Evolutionary conservation across 768 basidiomycete genomes (phyloP).

Genomic region (Pleurotus djamor): DNA sequence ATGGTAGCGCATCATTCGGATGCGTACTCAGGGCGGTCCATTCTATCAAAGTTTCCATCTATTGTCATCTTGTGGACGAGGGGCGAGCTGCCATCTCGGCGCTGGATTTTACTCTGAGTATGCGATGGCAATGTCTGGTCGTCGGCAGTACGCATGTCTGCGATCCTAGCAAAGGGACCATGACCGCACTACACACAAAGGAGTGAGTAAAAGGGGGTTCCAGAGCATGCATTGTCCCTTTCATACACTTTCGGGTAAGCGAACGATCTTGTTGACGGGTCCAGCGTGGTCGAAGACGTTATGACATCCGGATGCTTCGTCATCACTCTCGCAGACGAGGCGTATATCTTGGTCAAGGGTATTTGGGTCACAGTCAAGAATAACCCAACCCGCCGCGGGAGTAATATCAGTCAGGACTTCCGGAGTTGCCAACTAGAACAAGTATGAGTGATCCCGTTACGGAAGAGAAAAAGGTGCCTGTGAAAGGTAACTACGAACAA

Average conservation of each 20-base stretch:
- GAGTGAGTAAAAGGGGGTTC: too few species aligned
- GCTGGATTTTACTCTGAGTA: constrained; percentile 18
- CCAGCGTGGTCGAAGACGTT: constrained; percentile 35
- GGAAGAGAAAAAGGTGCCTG: background rate
- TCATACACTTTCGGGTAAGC: constrained; percentile 50
- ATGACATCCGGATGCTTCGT: constrained; percentile 27
- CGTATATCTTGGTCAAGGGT: constrained; percentile 1
- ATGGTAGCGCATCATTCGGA: background rate
- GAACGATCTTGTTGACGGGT: constrained; percentile 48
- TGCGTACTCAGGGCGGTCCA: background rate
- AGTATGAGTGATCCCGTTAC: too few species aligned
- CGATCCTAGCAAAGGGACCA: constrained; percentile 20
- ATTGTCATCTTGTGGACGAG: background rate
- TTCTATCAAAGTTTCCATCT: background rate
- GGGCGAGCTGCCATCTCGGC: constrained; percentile 16
- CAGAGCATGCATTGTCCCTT: too few species aligned
- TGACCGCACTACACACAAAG: background rate
- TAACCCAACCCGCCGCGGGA: background rate
- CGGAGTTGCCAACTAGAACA: background rate
- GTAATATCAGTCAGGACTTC: background rate
- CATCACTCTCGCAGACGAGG: background rate
- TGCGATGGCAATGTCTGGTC: constrained; percentile 31
- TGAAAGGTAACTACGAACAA: background rate
- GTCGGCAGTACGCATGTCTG: constrained; percentile 27
- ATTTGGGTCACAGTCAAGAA: constrained; percentile 4